Percentiles rank a stretch among this genome's conserved stretches.
Conservation (phyloP, 768 basidiomycete species). For the Thelephora ganbajun region DNA sequence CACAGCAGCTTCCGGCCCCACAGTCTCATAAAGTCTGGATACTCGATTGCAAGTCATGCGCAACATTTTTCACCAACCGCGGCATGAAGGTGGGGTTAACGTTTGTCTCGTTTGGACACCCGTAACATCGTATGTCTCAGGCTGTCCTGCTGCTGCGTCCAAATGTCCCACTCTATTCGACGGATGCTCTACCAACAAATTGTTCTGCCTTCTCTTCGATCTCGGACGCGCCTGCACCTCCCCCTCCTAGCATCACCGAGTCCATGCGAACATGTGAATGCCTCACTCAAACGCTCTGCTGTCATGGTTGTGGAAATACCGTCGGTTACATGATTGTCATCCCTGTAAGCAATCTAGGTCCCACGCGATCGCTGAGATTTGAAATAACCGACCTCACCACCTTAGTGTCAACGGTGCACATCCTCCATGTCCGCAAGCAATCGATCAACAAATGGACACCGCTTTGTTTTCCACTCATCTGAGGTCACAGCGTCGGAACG, state of each 20-base stretch:
- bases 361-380: slow-evolving; percentile 1
- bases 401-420: slow-evolving; percentile 59
- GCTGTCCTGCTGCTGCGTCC: slow-evolving; percentile 76
- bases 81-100: slow-evolving; percentile 59
- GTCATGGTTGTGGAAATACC: slow-evolving; percentile 60
- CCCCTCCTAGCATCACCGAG: slow-evolving; percentile 14
- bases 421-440: slow-evolving; percentile 52
- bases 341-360: slow-evolving; percentile 28
- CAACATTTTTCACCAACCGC: slow-evolving; percentile 65
- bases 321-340: slow-evolving; percentile 76
- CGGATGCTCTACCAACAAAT: slow-evolving; percentile 66
- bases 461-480: slow-evolving; percentile 74
- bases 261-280: slow-evolving; percentile 67
- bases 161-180: slow-evolving; percentile 70
- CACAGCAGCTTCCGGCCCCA: slow-evolving; percentile 21
- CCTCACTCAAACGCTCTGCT: slow-evolving; percentile 68
- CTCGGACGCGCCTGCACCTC: slow-evolving; percentile 8
- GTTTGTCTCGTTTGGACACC: no score
- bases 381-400: slow-evolving; percentile 6
- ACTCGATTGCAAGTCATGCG: slow-evolving; percentile 63
- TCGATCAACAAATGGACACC: slow-evolving; percentile 70
- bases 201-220: slow-evolving; percentile 53
- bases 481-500: slow-evolving; percentile 53
- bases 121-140: slow-evolving; percentile 21
- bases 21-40: slow-evolving; percentile 61